phyloP scores from a whole-genome alignment of 2,329 filamentous ascomycete genomes.

The Penicillium sp. region DNA sequence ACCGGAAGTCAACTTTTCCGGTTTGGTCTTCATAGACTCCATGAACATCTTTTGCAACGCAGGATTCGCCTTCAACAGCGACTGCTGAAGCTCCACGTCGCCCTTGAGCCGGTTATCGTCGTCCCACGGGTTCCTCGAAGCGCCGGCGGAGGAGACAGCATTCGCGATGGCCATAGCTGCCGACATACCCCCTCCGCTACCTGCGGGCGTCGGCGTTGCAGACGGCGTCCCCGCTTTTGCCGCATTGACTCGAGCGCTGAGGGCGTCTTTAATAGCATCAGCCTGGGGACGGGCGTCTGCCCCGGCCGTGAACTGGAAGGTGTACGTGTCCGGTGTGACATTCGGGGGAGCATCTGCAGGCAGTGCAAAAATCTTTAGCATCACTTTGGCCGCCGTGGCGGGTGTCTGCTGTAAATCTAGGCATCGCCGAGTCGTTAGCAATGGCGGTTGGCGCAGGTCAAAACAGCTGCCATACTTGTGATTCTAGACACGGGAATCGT shows the following conservation, averaged over 20 bases:
- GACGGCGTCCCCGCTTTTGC: slow-evolving; percentile 52
- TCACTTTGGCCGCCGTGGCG: slow-evolving; percentile 79
- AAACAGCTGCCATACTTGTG: slow-evolving; percentile 59
- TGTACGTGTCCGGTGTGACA: slow-evolving; percentile 59
- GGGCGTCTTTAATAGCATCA: slow-evolving; percentile 73
- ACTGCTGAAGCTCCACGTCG: slow-evolving; percentile 80
- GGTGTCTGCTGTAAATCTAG: slow-evolving; percentile 92
- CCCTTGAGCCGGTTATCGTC: slow-evolving; percentile 72
- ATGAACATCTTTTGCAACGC: slow-evolving; percentile 77
- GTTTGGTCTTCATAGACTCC: slow-evolving; percentile 76
- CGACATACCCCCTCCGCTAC: slow-evolving; percentile 49
- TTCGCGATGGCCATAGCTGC: slow-evolving; percentile 74
- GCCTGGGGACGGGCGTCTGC: slow-evolving; percentile 75
- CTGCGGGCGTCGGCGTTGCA: slow-evolving; percentile 32
- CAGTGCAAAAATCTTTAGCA: slow-evolving; percentile 86
- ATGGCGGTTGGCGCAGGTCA: background rate
- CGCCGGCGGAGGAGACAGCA: slow-evolving; percentile 53
- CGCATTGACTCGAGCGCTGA: slow-evolving; percentile 72
- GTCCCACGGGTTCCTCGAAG: slow-evolving; percentile 61
- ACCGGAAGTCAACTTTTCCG: slow-evolving; percentile 71
- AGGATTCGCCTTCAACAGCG: slow-evolving; percentile 75
- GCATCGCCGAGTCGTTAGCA: slow-evolving; percentile 5
- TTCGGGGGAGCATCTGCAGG: slow-evolving; percentile 40
- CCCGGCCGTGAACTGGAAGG: slow-evolving; percentile 83
- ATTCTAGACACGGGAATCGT: slow-evolving; percentile 70